A percentile compares a stretch with the other conserved stretches of the same genome.
phyloP scores from a whole-genome alignment of 2,329 filamentous ascomycete species.

The Septoria linicola region DNA sequence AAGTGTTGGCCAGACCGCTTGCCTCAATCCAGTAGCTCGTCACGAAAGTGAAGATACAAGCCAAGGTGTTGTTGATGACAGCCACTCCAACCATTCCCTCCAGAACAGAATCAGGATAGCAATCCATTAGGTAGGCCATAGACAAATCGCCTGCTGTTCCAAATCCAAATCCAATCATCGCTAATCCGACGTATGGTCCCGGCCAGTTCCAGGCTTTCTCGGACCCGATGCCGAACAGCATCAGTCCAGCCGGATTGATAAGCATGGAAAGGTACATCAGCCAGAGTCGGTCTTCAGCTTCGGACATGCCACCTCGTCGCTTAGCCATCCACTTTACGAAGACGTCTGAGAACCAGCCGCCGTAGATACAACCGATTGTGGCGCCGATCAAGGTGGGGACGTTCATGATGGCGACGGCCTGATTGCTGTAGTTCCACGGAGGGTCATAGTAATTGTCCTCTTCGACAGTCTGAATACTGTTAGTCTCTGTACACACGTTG shows the following conservation, averaged over 20 bases:
- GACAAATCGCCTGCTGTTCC: slow-evolving; percentile 57
- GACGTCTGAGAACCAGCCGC: slow-evolving; percentile 57
- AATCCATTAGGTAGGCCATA: slow-evolving; percentile 55
- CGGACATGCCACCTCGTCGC: slow-evolving; percentile 54
- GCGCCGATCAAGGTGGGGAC: slow-evolving; percentile 57
- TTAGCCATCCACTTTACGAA: slow-evolving; percentile 58
- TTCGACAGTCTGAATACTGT: slow-evolving; percentile 40
- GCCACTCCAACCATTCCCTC: slow-evolving; percentile 60
- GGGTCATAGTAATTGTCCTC: slow-evolving; percentile 56
- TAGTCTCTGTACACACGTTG: neutral
- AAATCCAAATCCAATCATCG: slow-evolving; percentile 60
- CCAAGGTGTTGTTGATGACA: slow-evolving; percentile 58
- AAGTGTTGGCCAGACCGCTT: slow-evolving; percentile 48
- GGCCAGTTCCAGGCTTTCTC: slow-evolving; percentile 55
- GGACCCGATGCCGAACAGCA: slow-evolving; percentile 55
- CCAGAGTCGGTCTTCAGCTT: slow-evolving; percentile 56
- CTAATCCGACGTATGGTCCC: slow-evolving; percentile 54
- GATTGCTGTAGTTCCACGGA: slow-evolving; percentile 57
- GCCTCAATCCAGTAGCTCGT: slow-evolving; percentile 48
- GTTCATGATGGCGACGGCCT: slow-evolving; percentile 58
- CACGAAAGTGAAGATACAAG: slow-evolving; percentile 55
- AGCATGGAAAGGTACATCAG: slow-evolving; percentile 52
- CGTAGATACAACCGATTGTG: slow-evolving; percentile 57
- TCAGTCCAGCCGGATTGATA: slow-evolving; percentile 53
- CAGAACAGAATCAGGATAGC: slow-evolving; percentile 57